Percentiles rank a stretch among this genome's conserved stretches.
These are phyloP conservation scores for Metschnikowia santaceciliae DNA, from an alignment of 805 yeast genomes.

Conservation along the genomic window DNA sequence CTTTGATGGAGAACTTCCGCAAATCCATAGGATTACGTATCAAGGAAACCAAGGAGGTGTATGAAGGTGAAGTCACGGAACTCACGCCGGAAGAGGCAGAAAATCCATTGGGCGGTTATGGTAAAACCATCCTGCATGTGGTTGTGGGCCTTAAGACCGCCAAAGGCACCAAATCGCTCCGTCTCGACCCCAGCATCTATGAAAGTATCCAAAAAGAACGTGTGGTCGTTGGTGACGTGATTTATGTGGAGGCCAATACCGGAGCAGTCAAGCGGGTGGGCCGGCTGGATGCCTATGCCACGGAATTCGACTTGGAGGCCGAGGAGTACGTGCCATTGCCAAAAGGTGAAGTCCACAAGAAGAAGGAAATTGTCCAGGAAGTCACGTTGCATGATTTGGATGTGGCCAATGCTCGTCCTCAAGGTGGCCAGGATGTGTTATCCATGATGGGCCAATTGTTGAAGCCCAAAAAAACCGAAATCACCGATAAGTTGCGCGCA, in stretches of 20 bases:
- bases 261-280: slow-evolving; percentile 98
- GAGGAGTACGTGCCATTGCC: slow-evolving; percentile 98
- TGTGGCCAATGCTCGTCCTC: slow-evolving; percentile 92
- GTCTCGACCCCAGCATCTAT: slow-evolving; percentile 89
- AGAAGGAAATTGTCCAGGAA: slow-evolving; percentile 96
- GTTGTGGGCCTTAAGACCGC: slow-evolving; percentile 90
- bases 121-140: slow-evolving; percentile 93
- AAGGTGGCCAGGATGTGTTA: slow-evolving; percentile 94
- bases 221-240: slow-evolving; percentile 93
- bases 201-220: slow-evolving; percentile 93
- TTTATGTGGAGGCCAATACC: slow-evolving; percentile 94
- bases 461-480: slow-evolving; percentile 95
- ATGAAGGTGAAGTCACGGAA: slow-evolving; percentile 97
- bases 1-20: slow-evolving; percentile 93
- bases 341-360: slow-evolving; percentile 97
- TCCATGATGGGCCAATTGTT: slow-evolving; percentile 96
- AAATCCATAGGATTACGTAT: slow-evolving; percentile 94
- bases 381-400: slow-evolving; percentile 95
- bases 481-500: slow-evolving; percentile 88
- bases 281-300: slow-evolving; percentile 96
- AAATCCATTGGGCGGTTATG: slow-evolving; percentile 96
- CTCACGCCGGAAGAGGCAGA: slow-evolving; percentile 94
- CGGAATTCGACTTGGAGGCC: slow-evolving; percentile 97
- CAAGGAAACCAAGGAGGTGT: slow-evolving; percentile 95
- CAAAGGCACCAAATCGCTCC: slow-evolving; percentile 82